These are phyloP conservation scores for Pterula multifida DNA, from an alignment of 1,284 basidiomycete species.

Conservation along the genomic window DNA sequence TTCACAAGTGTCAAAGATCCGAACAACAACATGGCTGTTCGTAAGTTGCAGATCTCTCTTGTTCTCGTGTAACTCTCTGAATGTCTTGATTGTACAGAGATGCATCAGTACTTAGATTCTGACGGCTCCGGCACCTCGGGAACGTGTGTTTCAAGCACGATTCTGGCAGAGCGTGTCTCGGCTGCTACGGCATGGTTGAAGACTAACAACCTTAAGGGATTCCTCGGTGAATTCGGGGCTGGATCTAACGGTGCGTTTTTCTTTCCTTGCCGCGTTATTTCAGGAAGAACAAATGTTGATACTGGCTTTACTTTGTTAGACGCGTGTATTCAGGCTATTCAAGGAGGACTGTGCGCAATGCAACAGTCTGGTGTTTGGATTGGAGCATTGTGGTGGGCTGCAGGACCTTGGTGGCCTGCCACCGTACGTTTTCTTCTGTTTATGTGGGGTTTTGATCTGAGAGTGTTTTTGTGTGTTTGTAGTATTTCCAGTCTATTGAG, in stretches of 20 bases:
- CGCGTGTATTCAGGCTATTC: conserved; percentile 37
- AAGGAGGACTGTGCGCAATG: conserved; percentile 45
- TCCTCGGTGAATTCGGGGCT: conserved; percentile 52
- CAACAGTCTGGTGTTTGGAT: conserved; percentile 50
- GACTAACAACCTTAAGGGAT: conserved; percentile 45
- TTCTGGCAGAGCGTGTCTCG: conserved; percentile 43
- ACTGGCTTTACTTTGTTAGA: conserved; percentile 10
- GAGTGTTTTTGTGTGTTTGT: not conserved
- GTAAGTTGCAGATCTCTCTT: conserved; percentile 20
- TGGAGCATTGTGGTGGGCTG: conserved; percentile 44
- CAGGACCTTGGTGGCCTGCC: conserved; percentile 53
- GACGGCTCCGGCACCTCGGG: conserved; percentile 47
- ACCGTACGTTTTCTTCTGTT: conserved; percentile 24
- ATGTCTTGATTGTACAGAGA: conserved; percentile 23
- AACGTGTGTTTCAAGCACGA: conserved; percentile 46
- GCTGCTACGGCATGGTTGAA: conserved; percentile 48
- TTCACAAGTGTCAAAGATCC: conserved; percentile 45
- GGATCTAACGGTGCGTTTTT: conserved; percentile 33
- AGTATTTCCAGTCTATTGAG: conserved; percentile 56
- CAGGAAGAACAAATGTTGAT: too few species aligned
- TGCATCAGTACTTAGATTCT: conserved; percentile 62
- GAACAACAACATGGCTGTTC: conserved; percentile 47
- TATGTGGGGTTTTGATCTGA: conserved; percentile 6
- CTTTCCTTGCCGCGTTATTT: conserved; percentile 8
- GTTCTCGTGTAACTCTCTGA: conserved; percentile 1